Evolutionary conservation across 169 alveolate genomes (phyloP), one percentile per base, ranked within the genome.

Genomic region (Eimeria praecox): DNA sequence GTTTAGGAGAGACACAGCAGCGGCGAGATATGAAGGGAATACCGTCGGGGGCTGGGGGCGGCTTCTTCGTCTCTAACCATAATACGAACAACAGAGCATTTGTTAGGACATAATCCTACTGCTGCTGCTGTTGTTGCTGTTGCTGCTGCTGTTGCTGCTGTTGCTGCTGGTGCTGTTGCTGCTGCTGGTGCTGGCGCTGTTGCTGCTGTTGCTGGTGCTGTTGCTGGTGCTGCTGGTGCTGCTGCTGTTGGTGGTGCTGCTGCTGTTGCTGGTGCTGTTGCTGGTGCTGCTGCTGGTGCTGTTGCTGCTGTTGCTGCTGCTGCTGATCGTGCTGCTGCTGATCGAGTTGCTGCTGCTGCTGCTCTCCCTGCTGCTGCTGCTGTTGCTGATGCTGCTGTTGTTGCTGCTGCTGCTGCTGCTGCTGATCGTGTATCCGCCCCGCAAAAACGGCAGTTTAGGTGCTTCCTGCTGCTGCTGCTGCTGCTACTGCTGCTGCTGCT

Each of bases 81-180:
- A n/a, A n/a, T n/a, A n/a, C n/a, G n/a, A n/a, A n/a, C n/a, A n/a
- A n/a, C n/a, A n/a, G n/a, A n/a, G n/a, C n/a, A n/a, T n/a, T n/a
- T n/a, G n/a, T n/a, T n/a, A n/a, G n/a, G n/a, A n/a, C n/a, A n/a
- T n/a, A n/a, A n/a, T n/a, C n/a, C n/a, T n/a, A n/a, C n/a, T n/a
- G n/a, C n/a, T n/a, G n/a, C n/a, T n/a, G n/a, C n/a, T n/a, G n/a
- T n/a, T n/a, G n/a, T n/a, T 64, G 75, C 75, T 64, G 75, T 27
- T 64, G 75, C 75, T 64, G 75, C 75, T 64, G 75, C 75, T 64
- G 75, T n/a, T 64, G 75, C 75, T 64, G 75, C n/a, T 64, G 75
- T 27, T 64, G 75, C 75, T 64, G 75, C n/a, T 64, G 10, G 33
- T 64, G 75, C 75, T 64, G 75, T 27, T 64, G 75, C n/a, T 64